phyloP scores from a whole-genome alignment of 441 rosid genomes.

The Flueggea neowawraea region DNA sequence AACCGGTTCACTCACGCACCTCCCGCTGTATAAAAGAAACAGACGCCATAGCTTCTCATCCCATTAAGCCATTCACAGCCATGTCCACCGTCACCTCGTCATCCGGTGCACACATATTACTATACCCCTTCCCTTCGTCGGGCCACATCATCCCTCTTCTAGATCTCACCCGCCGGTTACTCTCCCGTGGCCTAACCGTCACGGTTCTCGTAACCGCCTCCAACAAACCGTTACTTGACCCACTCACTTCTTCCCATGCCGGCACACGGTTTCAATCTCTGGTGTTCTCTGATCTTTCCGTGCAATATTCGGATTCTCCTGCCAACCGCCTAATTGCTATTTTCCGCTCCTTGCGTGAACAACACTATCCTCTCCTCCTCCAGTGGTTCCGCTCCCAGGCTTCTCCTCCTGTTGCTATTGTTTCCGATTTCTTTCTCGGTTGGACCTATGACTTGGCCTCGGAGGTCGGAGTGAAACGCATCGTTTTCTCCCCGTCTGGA shows the following conservation, averaged over 20 bases:
- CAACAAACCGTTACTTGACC: conserved; percentile 30
- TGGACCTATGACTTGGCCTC: conserved; percentile 48
- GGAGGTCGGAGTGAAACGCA: conserved; percentile 29
- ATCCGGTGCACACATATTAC: too few species aligned
- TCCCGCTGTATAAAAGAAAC: too few species aligned
- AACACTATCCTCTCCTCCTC: too few species aligned
- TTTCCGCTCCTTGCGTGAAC: too few species aligned
- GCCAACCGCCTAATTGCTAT: too few species aligned
- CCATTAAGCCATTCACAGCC: too few species aligned
- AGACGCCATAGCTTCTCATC: too few species aligned
- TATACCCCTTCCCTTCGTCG: conserved; percentile 44
- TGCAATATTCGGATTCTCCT: too few species aligned
- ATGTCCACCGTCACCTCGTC: too few species aligned
- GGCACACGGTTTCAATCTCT: conserved; percentile 25
- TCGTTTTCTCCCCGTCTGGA: conserved; percentile 38
- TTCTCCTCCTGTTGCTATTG: conserved; percentile 8
- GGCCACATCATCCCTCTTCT: conserved; percentile 66
- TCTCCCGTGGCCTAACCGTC: conserved; percentile 38
- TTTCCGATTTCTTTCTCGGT: conserved; percentile 64
- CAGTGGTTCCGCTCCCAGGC: too few species aligned
- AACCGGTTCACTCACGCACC: too few species aligned
- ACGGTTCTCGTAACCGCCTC: conserved; percentile 41
- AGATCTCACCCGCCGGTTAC: conserved; percentile 45
- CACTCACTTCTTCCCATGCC: conserved; percentile 27
- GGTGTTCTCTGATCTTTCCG: conserved; percentile 27